These are phyloP conservation scores for Jasminum sambac DNA, from an alignment of 257 asterid species.

Conservation along the genomic window DNA sequence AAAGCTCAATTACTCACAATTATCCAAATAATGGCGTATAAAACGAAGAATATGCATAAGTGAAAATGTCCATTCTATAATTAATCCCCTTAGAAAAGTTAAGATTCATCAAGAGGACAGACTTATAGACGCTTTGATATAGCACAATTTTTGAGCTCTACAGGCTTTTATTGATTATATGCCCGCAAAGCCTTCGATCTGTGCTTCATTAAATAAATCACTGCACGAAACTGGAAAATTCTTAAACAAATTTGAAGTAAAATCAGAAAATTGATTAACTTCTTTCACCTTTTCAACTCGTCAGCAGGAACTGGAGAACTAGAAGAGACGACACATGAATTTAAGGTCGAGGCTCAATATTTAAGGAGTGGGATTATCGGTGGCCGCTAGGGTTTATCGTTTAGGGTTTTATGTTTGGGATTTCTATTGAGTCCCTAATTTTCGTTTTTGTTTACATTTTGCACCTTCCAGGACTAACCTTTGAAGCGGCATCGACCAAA, in stretches of 20 bases:
- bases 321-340: background rate
- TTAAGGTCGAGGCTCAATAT: background rate
- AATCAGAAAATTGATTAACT: background rate
- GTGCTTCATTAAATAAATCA: background rate
- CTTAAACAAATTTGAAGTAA: background rate
- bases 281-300: background rate
- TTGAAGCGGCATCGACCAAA: background rate
- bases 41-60: background rate
- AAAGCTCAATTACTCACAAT: background rate
- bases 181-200: conserved; percentile 6
- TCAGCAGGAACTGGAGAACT: background rate
- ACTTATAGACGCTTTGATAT: background rate
- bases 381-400: conserved; percentile 2
- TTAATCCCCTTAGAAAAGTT: conserved; percentile 22
- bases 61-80: conserved; percentile 29
- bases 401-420: background rate
- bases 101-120: conserved; percentile 22
- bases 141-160: conserved; percentile 6
- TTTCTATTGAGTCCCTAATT: background rate
- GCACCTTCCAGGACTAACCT: background rate
- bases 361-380: background rate
- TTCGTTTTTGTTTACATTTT: background rate
- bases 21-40: background rate
- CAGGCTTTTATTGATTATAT: background rate
- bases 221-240: background rate